These are phyloP conservation scores for Trypanosoma mega DNA, from an alignment of 208 protist genomes.

Conservation along the genomic window DNA sequence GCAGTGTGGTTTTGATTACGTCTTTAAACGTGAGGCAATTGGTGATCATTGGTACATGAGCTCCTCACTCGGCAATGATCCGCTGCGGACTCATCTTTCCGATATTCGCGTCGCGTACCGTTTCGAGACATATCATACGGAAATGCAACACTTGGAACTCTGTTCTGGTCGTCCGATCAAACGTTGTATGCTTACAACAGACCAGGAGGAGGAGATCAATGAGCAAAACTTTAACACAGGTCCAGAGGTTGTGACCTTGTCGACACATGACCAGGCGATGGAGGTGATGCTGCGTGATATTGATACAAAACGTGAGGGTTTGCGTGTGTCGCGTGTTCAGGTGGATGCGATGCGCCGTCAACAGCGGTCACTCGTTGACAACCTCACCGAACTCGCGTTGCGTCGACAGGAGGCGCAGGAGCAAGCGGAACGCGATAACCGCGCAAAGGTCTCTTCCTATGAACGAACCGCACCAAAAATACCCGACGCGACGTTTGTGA, in stretches of 20 bases:
- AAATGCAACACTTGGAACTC: slow-evolving; percentile 80
- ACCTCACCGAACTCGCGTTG: slow-evolving; percentile 75
- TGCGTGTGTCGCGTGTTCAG: slow-evolving; percentile 45
- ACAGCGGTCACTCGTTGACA: slow-evolving; percentile 78
- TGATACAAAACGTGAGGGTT: slow-evolving; percentile 60
- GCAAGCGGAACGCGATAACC: slow-evolving; percentile 31
- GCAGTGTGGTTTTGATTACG: slow-evolving; percentile 88
- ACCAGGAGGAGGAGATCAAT: slow-evolving; percentile 82
- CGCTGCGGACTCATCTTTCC: slow-evolving; percentile 85
- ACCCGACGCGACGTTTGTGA: slow-evolving; percentile 29
- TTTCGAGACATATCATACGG: slow-evolving; percentile 93
- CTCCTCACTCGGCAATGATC: slow-evolving; percentile 88
- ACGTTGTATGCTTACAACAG: slow-evolving; percentile 81
- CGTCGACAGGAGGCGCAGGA: slow-evolving; percentile 58
- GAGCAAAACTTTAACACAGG: slow-evolving; percentile 53
- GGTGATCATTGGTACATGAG: slow-evolving; percentile 90
- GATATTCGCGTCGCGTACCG: slow-evolving; percentile 92
- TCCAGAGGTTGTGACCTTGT: slow-evolving; percentile 63
- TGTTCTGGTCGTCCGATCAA: slow-evolving; percentile 55
- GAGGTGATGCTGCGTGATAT: slow-evolving; percentile 85
- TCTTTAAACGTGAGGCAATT: slow-evolving; percentile 87
- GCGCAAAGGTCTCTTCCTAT: slow-evolving; percentile 47
- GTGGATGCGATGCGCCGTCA: slow-evolving; percentile 70
- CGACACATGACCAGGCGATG: slow-evolving; percentile 89
- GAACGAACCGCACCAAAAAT: slow-evolving; percentile 27